Base-by-base conservation (phyloP, 2,329 filamentous ascomycete species). In the Xylaria sp. region DNA sequence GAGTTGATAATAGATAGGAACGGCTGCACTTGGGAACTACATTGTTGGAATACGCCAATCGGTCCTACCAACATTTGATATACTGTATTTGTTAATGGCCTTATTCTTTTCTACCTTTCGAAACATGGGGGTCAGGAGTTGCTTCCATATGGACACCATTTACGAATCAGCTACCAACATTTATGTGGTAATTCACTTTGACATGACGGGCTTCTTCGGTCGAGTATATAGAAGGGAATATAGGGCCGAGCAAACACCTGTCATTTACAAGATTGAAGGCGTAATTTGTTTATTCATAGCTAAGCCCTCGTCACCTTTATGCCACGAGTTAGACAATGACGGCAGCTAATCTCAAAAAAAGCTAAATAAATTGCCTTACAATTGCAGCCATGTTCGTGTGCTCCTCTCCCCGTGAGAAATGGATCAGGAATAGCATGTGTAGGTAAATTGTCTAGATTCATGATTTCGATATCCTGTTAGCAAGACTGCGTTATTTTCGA, bases 1-100 rank as follows among this genome's bases (percentile, higher is more conserved):
- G 68, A 68, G 68, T 71, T 68, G 47, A 61, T 70, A 70, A 69
- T 70, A 70, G 68, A 72, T 70, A 56, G 68, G 64, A 69, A 65
- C 45, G 68, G 70, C 58, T 56, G 32, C 39, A 21, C 42, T 55
- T 67, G 58, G 67, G 64, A 54, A 48, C 54, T 48, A 65, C 1
- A 56, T 63, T 51, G 58, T 71, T 64, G 64, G 62, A 64, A 68
- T 32, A 51, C 62, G 59, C 59, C 62, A 34, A 64, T 36, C 32
- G 57, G 53, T 34, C 32, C 56, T 21, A 58, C 58, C 54, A 61
- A 64, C 48, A 47, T 64, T 66, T 56, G 24, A 66, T 68, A 65
- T 68, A 53, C 34, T 68, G 65, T 69, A 65, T 68, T 71, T 71
- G 65, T 67, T 68, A 70, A 64, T 70, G 63, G 56, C 53, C 36